Conservation (phyloP, 495 filamentous ascomycete species). For the Xylaria sp. region DNA sequence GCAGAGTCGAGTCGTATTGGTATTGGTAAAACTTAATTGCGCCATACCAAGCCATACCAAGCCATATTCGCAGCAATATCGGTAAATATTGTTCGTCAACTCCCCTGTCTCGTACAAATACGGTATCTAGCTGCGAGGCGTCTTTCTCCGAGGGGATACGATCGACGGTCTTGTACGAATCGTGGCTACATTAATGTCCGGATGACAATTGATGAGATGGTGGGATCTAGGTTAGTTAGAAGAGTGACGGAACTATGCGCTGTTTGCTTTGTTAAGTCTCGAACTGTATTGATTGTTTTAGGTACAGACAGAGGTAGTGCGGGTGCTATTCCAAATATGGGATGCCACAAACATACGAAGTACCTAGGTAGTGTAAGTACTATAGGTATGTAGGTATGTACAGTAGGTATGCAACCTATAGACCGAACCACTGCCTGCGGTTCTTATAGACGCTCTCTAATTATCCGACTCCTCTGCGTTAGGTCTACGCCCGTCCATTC, state of each 20-base stretch:
- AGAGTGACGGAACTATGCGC: background rate
- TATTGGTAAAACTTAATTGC: background rate
- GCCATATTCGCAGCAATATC: background rate
- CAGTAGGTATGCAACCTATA: too few species aligned
- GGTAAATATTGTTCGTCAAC: background rate
- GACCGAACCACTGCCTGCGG: too few species aligned
- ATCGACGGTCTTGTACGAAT: conserved; percentile 9
- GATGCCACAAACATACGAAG: background rate
- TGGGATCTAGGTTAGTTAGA: too few species aligned
- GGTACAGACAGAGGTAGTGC: too few species aligned
- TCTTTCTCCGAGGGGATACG: conserved; percentile 8
- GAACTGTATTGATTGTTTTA: too few species aligned
- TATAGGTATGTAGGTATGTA: background rate
- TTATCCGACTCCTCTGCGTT: too few species aligned
- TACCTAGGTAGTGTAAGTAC: background rate
- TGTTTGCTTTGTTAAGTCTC: background rate
- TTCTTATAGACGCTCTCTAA: too few species aligned
- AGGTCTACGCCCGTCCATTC: background rate
- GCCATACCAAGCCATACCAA: background rate
- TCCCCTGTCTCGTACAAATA: background rate
- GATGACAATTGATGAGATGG: background rate
- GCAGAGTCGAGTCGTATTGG: background rate
- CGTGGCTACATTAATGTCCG: background rate
- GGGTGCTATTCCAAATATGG: background rate
- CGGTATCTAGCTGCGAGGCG: conserved; percentile 7